These are phyloP conservation scores for Saxophila tyrrhenica DNA, from an alignment of 495 filamentous ascomycete species.

Conservation along the genomic window DNA sequence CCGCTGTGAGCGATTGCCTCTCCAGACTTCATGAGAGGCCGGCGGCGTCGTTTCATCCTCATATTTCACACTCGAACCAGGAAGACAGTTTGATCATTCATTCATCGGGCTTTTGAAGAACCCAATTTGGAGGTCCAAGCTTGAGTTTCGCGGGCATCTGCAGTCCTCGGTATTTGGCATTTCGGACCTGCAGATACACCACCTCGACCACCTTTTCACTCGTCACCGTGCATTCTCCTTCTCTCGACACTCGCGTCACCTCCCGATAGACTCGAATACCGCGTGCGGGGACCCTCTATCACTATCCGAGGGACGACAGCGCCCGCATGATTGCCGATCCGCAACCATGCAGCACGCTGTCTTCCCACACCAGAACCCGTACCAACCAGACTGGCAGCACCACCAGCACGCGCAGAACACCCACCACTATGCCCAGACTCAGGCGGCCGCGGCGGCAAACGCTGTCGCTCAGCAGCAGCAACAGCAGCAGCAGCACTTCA, in stretches of 20 bases:
- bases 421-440: constrained; percentile 39
- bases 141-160: not conserved
- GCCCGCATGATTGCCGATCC: not conserved
- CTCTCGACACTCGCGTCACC: no score
- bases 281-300: no score
- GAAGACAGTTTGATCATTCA: no score
- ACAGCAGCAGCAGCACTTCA: constrained; percentile 57
- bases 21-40: no score
- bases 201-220: not conserved
- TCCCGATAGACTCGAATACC: no score
- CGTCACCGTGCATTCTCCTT: not conserved
- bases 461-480: constrained; percentile 32
- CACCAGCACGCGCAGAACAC: constrained; percentile 38
- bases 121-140: no score
- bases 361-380: constrained; percentile 73
- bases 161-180: not conserved
- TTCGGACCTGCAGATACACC: not conserved
- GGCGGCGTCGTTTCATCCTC: no score
- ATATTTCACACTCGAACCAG: no score
- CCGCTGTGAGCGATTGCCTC: no score
- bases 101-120: no score
- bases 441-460: constrained; percentile 51
- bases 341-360: constrained; percentile 35
- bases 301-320: not conserved
- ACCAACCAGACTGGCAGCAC: constrained; percentile 55